Conservation (phyloP, 768 basidiomycete species). For the Tricholomella constricta region DNA sequence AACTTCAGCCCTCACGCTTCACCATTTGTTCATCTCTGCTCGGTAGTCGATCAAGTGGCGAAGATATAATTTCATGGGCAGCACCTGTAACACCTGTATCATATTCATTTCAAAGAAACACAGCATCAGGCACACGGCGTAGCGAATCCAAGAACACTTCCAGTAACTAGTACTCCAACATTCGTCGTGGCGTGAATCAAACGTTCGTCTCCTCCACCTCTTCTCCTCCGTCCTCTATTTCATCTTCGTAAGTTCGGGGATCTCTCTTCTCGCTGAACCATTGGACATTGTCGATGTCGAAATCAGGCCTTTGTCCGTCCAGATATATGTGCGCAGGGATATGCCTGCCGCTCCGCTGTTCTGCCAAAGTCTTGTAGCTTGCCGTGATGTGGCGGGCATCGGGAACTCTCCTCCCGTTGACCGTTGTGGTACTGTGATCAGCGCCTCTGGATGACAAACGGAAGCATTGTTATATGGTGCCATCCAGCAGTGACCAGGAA, state of each 20-base stretch:
- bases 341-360: conserved; percentile 2
- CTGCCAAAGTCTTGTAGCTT: not conserved
- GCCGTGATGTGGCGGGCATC: conserved; percentile 4
- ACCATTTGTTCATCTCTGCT: no score
- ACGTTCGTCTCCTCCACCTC: no score
- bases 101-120: no score
- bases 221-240: not conserved
- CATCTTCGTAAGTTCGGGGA: not conserved
- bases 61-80: no score
- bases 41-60: no score
- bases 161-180: no score
- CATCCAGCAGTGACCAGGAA: no score
- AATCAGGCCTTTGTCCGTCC: not conserved
- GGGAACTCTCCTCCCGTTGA: not conserved
- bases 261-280: not conserved
- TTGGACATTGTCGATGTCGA: not conserved
- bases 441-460: not conserved
- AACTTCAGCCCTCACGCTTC: no score
- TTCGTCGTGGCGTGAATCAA: no score
- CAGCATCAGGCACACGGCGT: no score
- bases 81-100: no score
- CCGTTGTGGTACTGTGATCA: not conserved
- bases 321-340: conserved; percentile 8
- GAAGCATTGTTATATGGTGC: not conserved
- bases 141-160: no score